Conservation (phyloP, 176 grass and related monocot species). For the Oryza glaberrima region DNA sequence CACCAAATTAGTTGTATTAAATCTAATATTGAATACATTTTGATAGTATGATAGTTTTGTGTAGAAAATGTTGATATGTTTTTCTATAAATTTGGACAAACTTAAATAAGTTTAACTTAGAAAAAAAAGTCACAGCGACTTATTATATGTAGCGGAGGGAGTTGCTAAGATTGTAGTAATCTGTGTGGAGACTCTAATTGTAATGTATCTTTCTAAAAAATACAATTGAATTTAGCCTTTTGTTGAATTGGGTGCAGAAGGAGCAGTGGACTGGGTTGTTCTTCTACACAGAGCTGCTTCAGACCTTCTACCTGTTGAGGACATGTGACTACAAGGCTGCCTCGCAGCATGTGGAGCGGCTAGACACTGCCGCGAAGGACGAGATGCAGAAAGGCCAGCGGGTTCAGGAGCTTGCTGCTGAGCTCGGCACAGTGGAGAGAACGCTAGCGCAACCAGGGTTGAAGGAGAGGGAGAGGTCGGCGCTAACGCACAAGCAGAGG, state of each 20-base stretch:
- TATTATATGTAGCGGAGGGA: too few relatives aligned
- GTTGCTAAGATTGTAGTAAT: neutral
- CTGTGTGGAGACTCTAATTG: conserved; percentile 2
- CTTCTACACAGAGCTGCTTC: conserved; percentile 83
- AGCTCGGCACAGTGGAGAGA: conserved; percentile 61
- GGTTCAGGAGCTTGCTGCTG: conserved; percentile 53
- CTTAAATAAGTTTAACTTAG: too few relatives aligned
- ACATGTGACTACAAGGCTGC: conserved; percentile 88
- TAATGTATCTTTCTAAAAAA: neutral
- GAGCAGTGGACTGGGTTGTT: conserved; percentile 77
- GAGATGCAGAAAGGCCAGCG: conserved; percentile 62
- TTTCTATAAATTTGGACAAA: too few relatives aligned
- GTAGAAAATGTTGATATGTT: too few relatives aligned
- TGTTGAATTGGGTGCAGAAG: conserved; percentile 54
- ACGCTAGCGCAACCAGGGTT: conserved; percentile 46
- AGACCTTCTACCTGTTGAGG: conserved; percentile 84
- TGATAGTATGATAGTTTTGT: too few relatives aligned
- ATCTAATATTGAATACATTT: too few relatives aligned
- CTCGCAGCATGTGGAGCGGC: conserved; percentile 61
- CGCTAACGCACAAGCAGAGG: conserved; percentile 61
- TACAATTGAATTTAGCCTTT: neutral
- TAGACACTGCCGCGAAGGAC: conserved; percentile 68
- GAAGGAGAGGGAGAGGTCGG: conserved; percentile 67
- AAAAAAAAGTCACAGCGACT: too few relatives aligned
- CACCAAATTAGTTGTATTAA: too few relatives aligned